Conservation (phyloP, 805 yeast species). For the Candida stauntonica region DNA sequence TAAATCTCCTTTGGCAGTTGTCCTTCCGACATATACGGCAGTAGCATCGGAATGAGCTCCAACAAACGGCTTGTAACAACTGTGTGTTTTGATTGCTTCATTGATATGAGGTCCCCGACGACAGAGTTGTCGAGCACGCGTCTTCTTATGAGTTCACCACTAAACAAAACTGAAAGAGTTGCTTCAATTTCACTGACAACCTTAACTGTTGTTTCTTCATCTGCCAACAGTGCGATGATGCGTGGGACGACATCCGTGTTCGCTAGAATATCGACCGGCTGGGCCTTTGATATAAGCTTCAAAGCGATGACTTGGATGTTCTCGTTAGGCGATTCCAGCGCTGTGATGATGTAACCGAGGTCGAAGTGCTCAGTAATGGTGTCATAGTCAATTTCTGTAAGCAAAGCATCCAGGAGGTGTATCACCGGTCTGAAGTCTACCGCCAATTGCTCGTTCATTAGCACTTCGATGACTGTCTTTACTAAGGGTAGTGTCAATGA, state of each 20-base stretch:
- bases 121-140: constrained; percentile 17
- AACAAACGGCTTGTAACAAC: constrained; percentile 13
- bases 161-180: constrained; percentile 11
- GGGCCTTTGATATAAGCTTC: constrained; percentile 19
- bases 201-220: constrained; percentile 6
- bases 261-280: constrained; percentile 23
- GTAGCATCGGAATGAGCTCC: constrained; percentile 11
- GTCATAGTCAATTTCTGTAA: constrained; percentile 19
- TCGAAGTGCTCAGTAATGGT: constrained; percentile 14
- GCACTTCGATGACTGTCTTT: not conserved
- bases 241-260: constrained; percentile 21
- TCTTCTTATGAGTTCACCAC: constrained; percentile 20
- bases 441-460: constrained; percentile 5
- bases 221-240: constrained; percentile 7
- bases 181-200: constrained; percentile 22
- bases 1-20: constrained; percentile 17
- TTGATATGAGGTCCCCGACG: constrained; percentile 1
- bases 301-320: constrained; percentile 21
- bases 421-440: constrained; percentile 15
- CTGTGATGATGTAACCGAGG: constrained; percentile 17
- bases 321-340: constrained; percentile 16
- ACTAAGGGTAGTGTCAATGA: constrained; percentile 4
- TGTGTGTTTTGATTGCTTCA: constrained; percentile 9
- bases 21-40: constrained; percentile 13
- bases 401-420: constrained; percentile 14